Evolutionary conservation across 2,329 filamentous ascomycete genomes (phyloP).

Genomic region (Plectosphaerella sp.): DNA sequence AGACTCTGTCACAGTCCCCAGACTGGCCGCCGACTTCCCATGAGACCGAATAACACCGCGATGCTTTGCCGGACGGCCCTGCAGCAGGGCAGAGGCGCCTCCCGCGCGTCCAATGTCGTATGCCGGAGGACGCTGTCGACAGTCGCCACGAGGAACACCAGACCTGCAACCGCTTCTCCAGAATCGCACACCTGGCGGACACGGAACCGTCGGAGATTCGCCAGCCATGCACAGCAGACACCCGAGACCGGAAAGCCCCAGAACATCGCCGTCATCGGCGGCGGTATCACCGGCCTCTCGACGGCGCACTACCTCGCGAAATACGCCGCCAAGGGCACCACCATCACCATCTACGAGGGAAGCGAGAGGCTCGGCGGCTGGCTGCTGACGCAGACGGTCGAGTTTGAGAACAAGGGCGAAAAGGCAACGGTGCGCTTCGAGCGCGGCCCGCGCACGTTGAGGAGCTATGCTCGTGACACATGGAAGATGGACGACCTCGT

Average conservation of each 20-base stretch:
- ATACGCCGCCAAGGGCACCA: constrained; percentile 56
- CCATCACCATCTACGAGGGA: constrained; percentile 79
- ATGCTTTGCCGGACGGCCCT: background rate
- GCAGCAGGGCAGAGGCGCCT: background rate
- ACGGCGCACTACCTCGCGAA: constrained; percentile 72
- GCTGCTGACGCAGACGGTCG: constrained; percentile 64
- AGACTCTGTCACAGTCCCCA: too few relatives aligned
- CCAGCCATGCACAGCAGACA: background rate
- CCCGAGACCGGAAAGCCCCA: constrained; percentile 12
- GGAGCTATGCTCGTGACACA: constrained; percentile 38
- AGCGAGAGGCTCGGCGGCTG: constrained; percentile 72
- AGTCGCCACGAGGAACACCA: background rate
- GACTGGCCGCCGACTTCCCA: too few relatives aligned
- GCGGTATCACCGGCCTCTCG: constrained; percentile 77
- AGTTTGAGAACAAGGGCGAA: constrained; percentile 52
- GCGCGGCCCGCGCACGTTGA: constrained; percentile 74
- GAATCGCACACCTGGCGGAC: background rate
- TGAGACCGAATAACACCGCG: background rate
- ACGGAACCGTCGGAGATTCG: background rate
- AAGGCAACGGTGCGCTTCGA: constrained; percentile 67
- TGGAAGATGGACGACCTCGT: constrained; percentile 56
- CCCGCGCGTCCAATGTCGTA: too few relatives aligned
- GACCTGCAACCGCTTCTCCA: background rate
- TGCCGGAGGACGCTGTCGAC: too few relatives aligned
- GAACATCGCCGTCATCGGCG: constrained; percentile 67